Evolutionary conservation across 768 basidiomycete species (phyloP), one percentile per base, ranked within the genome.

Genomic region (Podaxis sp.): DNA sequence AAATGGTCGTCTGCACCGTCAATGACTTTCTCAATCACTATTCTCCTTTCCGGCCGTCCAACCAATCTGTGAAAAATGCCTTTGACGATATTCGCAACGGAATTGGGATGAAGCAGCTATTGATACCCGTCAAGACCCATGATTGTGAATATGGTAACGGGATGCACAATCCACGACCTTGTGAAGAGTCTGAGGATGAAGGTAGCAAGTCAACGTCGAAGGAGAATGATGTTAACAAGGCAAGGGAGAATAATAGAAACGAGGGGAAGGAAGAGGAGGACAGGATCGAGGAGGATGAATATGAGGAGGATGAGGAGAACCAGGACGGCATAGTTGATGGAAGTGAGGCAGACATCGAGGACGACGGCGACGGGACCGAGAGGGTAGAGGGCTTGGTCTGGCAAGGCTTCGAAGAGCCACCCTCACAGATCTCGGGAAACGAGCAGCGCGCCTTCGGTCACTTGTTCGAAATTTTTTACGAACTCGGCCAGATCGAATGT

Each of bases 1-100:
- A 56, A 28, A 56, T 56, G 20, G 22, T 56, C 20, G 11, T 41
- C 22, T 59, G 58, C 33, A 30, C 48, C 15, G 17, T 51, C n/a
- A n/a, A 59, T 10, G 48, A 24, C 15, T 59, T 59, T n/a, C 7
- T 59, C 30, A 17, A 37, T 2, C 46, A 59, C 20, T 59, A 59
- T 15, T 2, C 12, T 11, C 58, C 58, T 2, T 59, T 49, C 11
- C 5, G 2, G 3, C 48, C 48, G 2, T 20, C 28, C 10, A 5
- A 33, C 6, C 1, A 22, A 8, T 24, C 20, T 4, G 36, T 51
- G 10, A 28, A 37, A 1, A 37, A 22, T 17, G 48, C 33, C 12
- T 22, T 50, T 13, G 8, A 26, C 22, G 20, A 22, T 4, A 10
- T 20, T 26, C n/a, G 11, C 20, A 13, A 22, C 2, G n/a, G 11